Evolutionary conservation across 2,329 filamentous ascomycete species (phyloP).

Genomic region (Colletotrichum sp.): DNA sequence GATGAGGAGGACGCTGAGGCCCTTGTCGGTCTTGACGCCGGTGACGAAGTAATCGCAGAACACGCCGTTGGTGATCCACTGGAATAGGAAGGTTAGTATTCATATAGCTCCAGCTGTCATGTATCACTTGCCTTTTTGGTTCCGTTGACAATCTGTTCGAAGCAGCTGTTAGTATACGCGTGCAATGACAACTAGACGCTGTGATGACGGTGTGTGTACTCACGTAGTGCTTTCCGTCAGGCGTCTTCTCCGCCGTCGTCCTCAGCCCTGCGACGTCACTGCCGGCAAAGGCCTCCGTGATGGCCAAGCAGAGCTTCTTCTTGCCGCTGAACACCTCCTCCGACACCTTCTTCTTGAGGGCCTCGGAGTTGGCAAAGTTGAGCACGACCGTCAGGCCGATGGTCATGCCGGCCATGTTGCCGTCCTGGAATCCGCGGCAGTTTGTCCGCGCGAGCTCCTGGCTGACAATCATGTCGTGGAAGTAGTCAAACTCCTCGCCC

Average conservation of each 20-base stretch:
- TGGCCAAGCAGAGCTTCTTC: slow-evolving; percentile 89
- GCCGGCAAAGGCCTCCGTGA: slow-evolving; percentile 88
- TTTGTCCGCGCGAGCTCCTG: slow-evolving; percentile 77
- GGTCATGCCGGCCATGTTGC: slow-evolving; percentile 85
- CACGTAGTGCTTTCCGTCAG: slow-evolving; percentile 76
- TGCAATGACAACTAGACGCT: neutral
- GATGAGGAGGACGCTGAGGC: slow-evolving; percentile 78
- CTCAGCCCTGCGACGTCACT: slow-evolving; percentile 81
- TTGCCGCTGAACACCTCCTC: slow-evolving; percentile 77
- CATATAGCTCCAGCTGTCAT: neutral
- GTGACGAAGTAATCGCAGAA: slow-evolving; percentile 86
- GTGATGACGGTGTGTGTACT: slow-evolving; percentile 35
- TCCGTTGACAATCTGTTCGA: slow-evolving; percentile 62
- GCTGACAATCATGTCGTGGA: slow-evolving; percentile 78
- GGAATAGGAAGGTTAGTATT: neutral
- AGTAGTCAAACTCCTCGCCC: slow-evolving; percentile 85
- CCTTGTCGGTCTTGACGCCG: slow-evolving; percentile 79
- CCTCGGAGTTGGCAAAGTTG: slow-evolving; percentile 75
- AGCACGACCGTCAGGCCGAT: slow-evolving; percentile 82
- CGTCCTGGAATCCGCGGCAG: slow-evolving; percentile 83
- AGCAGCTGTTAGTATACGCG: neutral
- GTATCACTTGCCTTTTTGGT: slow-evolving; percentile 64
- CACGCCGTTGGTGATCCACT: slow-evolving; percentile 68
- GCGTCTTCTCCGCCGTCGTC: slow-evolving; percentile 78
- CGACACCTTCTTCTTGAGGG: slow-evolving; percentile 69